phyloP scores from a whole-genome alignment of 805 yeast species.

The Clavispora santaluciae region DNA sequence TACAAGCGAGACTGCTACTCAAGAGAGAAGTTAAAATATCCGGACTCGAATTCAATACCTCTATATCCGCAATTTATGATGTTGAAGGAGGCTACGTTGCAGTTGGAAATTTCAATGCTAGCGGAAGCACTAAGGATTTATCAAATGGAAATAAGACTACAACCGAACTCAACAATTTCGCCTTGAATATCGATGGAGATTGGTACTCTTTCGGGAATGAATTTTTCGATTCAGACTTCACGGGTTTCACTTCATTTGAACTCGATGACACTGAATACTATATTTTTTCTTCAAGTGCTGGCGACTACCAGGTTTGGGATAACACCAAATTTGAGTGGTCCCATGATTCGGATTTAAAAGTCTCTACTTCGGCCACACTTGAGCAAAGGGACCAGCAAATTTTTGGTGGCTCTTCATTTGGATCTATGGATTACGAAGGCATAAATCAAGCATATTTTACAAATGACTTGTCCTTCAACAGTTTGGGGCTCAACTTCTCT shows the following conservation, averaged over 20 bases:
- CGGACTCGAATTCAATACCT: constrained; percentile 28
- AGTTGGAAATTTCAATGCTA: constrained; percentile 29
- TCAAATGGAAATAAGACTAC: constrained; percentile 24
- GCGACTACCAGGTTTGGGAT: constrained; percentile 37
- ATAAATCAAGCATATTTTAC: constrained; percentile 22
- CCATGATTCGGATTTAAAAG: constrained; percentile 21
- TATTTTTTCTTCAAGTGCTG: constrained; percentile 28
- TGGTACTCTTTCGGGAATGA: constrained; percentile 43
- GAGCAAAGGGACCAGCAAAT: constrained; percentile 23
- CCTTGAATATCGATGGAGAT: constrained; percentile 30
- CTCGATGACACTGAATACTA: constrained; percentile 38
- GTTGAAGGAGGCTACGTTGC: constrained; percentile 20
- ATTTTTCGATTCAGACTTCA: constrained; percentile 18
- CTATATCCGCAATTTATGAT: constrained; percentile 21
- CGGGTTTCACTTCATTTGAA: constrained; percentile 31
- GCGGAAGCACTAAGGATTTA: constrained; percentile 20
- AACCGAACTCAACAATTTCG: constrained; percentile 29
- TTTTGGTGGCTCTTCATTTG: constrained; percentile 32
- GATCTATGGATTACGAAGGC: constrained; percentile 27
- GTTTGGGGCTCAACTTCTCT: constrained; percentile 21
- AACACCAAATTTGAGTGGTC: constrained; percentile 31
- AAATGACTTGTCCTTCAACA: constrained; percentile 18
- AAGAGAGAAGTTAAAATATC: constrained; percentile 18
- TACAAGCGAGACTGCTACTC: constrained; percentile 6
- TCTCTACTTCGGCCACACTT: constrained; percentile 23